Percentiles rank a stretch among this genome's conserved stretches.
Conservation (phyloP, 495 filamentous ascomycete genomes). For the Articulospora tetracladia region DNA sequence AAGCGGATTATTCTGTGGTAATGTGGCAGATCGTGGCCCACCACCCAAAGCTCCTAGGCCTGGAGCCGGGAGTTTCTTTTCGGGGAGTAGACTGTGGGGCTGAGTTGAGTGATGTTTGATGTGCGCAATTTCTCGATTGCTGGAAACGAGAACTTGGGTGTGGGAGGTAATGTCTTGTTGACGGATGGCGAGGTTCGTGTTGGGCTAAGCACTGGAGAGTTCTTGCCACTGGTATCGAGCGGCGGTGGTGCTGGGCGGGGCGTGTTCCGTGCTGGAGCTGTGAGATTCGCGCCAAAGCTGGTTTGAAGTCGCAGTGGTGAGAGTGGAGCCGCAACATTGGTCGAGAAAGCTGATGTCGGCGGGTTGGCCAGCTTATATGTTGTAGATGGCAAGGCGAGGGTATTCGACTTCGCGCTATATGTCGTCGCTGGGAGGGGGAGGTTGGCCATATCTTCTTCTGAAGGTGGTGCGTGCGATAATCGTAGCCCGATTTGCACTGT, state of each 20-base stretch:
- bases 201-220: not conserved
- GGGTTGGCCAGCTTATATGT: not conserved
- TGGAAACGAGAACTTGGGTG: constrained; percentile 14
- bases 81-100: constrained; percentile 24
- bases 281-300: not conserved
- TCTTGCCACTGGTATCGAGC: not conserved
- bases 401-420: constrained; percentile 7
- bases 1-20: constrained; percentile 1
- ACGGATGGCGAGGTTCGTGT: not conserved
- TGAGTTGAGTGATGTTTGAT: constrained; percentile 16
- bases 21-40: constrained; percentile 6
- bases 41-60: not conserved
- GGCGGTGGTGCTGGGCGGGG: constrained; percentile 3
- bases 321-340: constrained; percentile 1
- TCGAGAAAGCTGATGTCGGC: not conserved
- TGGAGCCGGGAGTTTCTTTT: constrained; percentile 11
- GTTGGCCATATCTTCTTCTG: constrained; percentile 3
- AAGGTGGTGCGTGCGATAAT: constrained; percentile 27
- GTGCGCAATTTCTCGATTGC: not conserved
- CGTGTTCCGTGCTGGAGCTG: constrained; percentile 2
- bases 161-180: constrained; percentile 25
- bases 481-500: constrained; percentile 38
- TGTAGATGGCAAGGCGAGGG: constrained; percentile 1
- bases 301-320: constrained; percentile 19
- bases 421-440: constrained; percentile 18